Evolutionary conservation across 768 basidiomycete genomes (phyloP).

Genomic region (Hericium alpestre): DNA sequence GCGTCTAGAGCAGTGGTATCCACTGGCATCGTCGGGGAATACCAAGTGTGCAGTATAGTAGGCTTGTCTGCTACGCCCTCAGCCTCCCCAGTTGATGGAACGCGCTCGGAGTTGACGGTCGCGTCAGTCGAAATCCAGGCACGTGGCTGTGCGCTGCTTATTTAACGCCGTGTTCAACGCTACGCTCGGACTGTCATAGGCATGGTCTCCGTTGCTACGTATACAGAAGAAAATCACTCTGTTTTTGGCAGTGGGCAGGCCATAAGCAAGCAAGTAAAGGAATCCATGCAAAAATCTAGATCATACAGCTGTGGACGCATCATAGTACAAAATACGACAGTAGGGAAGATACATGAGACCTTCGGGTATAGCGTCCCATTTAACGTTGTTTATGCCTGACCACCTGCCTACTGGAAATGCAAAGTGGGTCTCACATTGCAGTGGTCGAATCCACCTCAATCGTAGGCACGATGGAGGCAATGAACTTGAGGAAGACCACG

Average conservation of each 20-base stretch:
- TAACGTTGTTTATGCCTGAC: not conserved
- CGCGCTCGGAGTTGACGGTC: too few species aligned
- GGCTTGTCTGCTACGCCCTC: not conserved
- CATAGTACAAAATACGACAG: not conserved
- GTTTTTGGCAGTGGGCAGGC: not conserved
- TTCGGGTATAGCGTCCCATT: slow-evolving; percentile 1
- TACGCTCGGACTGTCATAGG: too few species aligned
- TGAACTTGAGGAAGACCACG: slow-evolving; percentile 98
- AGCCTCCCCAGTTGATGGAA: not conserved
- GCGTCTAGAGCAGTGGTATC: slow-evolving; percentile 40
- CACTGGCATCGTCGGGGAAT: slow-evolving; percentile 4
- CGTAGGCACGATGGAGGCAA: slow-evolving; percentile 95
- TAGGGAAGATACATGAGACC: not conserved
- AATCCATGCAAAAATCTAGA: not conserved
- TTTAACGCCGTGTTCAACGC: too few species aligned
- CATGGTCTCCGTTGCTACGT: too few species aligned
- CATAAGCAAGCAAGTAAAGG: not conserved
- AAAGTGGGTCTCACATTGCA: slow-evolving; percentile 19
- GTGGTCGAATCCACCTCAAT: slow-evolving; percentile 96
- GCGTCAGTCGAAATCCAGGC: too few species aligned
- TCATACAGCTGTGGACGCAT: not conserved
- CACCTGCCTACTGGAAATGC: not conserved
- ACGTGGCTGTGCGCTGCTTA: too few species aligned
- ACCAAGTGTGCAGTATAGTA: not conserved
- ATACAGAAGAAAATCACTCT: too few species aligned